Evolutionary conservation across 768 basidiomycete species (phyloP).

Genomic region (Mrakia gelida): DNA sequence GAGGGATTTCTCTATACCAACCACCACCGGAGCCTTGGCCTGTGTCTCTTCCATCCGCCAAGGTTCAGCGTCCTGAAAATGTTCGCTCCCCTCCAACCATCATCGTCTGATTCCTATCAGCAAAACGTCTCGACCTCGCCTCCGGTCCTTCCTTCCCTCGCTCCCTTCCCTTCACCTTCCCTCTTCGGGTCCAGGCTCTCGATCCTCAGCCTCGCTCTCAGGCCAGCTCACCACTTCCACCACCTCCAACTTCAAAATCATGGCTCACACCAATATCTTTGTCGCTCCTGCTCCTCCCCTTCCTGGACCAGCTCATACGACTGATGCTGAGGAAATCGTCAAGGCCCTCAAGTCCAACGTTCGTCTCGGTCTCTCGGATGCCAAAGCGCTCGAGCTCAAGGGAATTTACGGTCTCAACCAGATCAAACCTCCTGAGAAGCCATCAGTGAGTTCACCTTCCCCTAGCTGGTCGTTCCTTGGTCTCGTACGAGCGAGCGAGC

Average conservation of each 20-base stretch:
- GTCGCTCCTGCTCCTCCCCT: conserved; percentile 24
- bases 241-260: background rate
- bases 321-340: conserved; percentile 39
- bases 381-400: conserved; percentile 37
- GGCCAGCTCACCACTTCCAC: too few relatives aligned
- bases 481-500: conserved; percentile 5
- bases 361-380: conserved; percentile 39
- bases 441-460: conserved; percentile 23
- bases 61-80: too few relatives aligned
- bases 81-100: too few relatives aligned
- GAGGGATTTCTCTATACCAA: too few relatives aligned
- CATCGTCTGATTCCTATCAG: too few relatives aligned
- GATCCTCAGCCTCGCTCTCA: too few relatives aligned
- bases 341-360: conserved; percentile 39
- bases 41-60: too few relatives aligned
- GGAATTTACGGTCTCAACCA: conserved; percentile 43
- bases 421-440: conserved; percentile 41
- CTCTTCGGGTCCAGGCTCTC: too few relatives aligned
- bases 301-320: conserved; percentile 37
- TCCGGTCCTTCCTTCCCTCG: too few relatives aligned
- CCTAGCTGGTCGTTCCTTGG: conserved; percentile 25
- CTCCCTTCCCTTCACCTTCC: too few relatives aligned
- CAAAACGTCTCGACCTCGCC: too few relatives aligned
- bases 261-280: background rate
- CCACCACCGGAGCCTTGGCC: too few relatives aligned